A percentile compares a stretch with the other conserved stretches of the same genome.
phyloP scores from a whole-genome alignment of 495 filamentous ascomycete species.

The Pseudomonodictys pantanalensis region DNA sequence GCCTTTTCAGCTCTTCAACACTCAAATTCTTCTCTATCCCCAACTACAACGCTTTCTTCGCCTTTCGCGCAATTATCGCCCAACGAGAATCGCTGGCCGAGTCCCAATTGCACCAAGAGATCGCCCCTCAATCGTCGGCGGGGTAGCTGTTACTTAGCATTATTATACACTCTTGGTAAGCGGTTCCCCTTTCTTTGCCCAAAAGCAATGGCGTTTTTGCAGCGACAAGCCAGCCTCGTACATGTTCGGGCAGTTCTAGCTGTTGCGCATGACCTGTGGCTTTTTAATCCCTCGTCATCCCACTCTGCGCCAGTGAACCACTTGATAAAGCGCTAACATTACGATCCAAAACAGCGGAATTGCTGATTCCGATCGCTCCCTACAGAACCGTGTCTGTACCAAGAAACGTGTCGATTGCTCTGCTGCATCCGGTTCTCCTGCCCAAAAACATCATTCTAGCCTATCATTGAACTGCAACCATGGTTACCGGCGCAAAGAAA shows the following conservation, averaged over 20 bases:
- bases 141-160: constrained; percentile 24
- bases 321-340: background rate
- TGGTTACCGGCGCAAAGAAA: constrained; percentile 25
- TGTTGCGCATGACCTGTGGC: constrained; percentile 16
- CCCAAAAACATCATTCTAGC: no score
- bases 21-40: no score
- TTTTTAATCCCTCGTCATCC: constrained; percentile 24
- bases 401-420: no score
- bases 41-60: no score
- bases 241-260: background rate
- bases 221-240: background rate
- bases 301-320: background rate
- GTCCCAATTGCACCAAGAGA: no score
- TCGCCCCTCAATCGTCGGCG: background rate
- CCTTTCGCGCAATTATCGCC: no score
- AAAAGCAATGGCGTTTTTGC: constrained; percentile 17
- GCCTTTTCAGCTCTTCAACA: no score
- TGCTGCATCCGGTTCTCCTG: no score
- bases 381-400: no score
- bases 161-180: constrained; percentile 29
- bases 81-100: no score
- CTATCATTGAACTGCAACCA: constrained; percentile 5
- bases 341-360: background rate
- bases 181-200: constrained; percentile 10
- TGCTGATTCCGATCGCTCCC: background rate